Conservation (phyloP, 1,139 yeast species). For the Arxiozyma heterogenica region DNA sequence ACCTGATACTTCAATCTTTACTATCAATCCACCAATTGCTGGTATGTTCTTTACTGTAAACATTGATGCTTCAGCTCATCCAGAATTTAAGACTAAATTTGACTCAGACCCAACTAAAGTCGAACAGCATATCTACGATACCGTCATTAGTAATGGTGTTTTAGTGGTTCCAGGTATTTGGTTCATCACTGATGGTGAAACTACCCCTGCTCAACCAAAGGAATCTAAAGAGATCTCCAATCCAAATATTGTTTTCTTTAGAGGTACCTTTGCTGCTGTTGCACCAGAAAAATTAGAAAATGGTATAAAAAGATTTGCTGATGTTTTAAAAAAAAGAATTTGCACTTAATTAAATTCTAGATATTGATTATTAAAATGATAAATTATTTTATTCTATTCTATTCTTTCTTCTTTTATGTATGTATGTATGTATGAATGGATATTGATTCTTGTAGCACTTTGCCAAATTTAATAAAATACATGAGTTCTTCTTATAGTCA, state of each 20-base stretch:
- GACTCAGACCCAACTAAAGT: slow-evolving; percentile 41
- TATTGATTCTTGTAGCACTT: neutral
- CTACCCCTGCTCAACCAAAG: slow-evolving; percentile 47
- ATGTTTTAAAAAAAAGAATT: slow-evolving; percentile 41
- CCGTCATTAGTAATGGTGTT: slow-evolving; percentile 41
- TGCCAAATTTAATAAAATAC: neutral
- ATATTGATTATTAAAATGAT: neutral
- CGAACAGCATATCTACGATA: slow-evolving; percentile 42
- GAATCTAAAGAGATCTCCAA: slow-evolving; percentile 32
- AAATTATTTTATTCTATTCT: too few relatives aligned
- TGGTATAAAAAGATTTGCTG: slow-evolving; percentile 51
- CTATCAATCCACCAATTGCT: slow-evolving; percentile 48
- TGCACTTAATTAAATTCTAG: slow-evolving; percentile 7
- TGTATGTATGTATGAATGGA: neutral
- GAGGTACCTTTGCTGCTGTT: slow-evolving; percentile 65
- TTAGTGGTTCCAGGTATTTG: slow-evolving; percentile 56
- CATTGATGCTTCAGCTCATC: slow-evolving; percentile 50
- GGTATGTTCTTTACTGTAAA: slow-evolving; percentile 56
- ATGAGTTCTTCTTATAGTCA: neutral
- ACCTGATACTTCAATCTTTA: slow-evolving; percentile 32
- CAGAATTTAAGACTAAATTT: slow-evolving; percentile 40
- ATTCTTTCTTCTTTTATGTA: neutral
- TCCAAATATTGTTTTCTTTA: slow-evolving; percentile 43
- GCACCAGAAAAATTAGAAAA: slow-evolving; percentile 44
- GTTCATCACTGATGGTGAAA: slow-evolving; percentile 41